Percentiles rank a stretch among this genome's conserved stretches.
Conservation (phyloP, 78 protist genomes). For the Dictyostelium firmibasis region DNA sequence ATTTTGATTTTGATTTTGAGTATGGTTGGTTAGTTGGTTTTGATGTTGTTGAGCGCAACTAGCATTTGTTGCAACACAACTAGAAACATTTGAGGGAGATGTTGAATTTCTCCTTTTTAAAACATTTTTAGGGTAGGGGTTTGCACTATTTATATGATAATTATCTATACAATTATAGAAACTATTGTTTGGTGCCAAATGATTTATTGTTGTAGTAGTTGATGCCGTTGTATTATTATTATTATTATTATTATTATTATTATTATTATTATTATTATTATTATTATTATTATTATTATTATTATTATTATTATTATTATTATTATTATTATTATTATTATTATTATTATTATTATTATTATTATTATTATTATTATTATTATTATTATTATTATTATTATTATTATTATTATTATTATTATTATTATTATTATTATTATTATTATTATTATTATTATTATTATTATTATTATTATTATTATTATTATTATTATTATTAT, state of each 20-base stretch:
- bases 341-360: no score
- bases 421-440: no score
- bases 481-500: no score
- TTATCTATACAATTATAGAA: background rate
- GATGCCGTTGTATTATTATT: background rate
- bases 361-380: no score
- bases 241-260: conserved; percentile 6
- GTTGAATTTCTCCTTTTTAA: background rate
- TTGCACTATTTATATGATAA: background rate
- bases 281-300: background rate
- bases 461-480: no score
- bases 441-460: no score
- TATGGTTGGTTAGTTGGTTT: background rate
- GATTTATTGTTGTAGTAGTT: background rate
- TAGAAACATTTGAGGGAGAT: background rate
- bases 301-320: background rate
- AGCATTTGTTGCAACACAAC: background rate
- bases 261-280: background rate
- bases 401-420: no score
- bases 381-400: no score
- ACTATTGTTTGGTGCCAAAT: background rate
- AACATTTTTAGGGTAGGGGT: background rate
- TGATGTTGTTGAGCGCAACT: background rate
- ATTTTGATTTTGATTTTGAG: background rate
- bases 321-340: background rate